phyloP scores from a whole-genome alignment of 2,329 filamentous ascomycete genomes.

The Fusarium musae region DNA sequence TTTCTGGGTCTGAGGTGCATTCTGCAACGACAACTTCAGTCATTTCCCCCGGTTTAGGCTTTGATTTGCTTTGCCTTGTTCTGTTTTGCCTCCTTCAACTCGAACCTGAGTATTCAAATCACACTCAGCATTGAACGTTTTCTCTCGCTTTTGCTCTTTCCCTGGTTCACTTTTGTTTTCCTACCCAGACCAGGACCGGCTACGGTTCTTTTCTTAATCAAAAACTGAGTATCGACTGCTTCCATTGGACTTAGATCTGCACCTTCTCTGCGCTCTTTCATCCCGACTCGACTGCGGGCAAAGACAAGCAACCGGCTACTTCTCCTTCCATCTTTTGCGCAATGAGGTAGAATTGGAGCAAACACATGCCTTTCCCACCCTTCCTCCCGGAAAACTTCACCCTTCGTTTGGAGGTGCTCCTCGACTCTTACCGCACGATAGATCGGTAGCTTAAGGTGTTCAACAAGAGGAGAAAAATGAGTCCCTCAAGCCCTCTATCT shows the following conservation, averaged over 20 bases:
- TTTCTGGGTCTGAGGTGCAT: conserved; percentile 31
- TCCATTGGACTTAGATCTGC: not conserved
- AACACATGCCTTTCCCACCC: conserved; percentile 7
- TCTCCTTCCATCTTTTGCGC: conserved; percentile 20
- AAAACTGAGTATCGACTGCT: not conserved
- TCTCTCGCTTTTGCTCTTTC: conserved; percentile 8
- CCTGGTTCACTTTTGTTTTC: conserved; percentile 10
- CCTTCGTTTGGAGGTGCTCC: conserved; percentile 13
- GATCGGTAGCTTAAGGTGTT: not conserved
- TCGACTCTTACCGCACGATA: conserved; percentile 5
- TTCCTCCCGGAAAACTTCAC: conserved; percentile 10
- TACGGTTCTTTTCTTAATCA: not conserved
- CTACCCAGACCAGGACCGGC: conserved; percentile 4
- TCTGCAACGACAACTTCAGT: conserved; percentile 34
- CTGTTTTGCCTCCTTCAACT: conserved; percentile 32
- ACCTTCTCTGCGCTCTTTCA: conserved; percentile 10
- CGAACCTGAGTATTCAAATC: conserved; percentile 2
- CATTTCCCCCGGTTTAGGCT: conserved; percentile 26
- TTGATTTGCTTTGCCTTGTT: conserved; percentile 23
- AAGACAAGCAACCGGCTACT: conserved; percentile 5
- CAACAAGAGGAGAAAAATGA: conserved; percentile 39
- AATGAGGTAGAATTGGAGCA: conserved; percentile 34
- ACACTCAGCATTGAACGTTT: not conserved
- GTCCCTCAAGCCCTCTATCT: conserved; percentile 44
- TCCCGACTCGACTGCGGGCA: conserved; percentile 3